These are phyloP conservation scores for Wickerhamomyces subpelliculosus DNA, from an alignment of 805 yeast genomes.

Conservation along the genomic window DNA sequence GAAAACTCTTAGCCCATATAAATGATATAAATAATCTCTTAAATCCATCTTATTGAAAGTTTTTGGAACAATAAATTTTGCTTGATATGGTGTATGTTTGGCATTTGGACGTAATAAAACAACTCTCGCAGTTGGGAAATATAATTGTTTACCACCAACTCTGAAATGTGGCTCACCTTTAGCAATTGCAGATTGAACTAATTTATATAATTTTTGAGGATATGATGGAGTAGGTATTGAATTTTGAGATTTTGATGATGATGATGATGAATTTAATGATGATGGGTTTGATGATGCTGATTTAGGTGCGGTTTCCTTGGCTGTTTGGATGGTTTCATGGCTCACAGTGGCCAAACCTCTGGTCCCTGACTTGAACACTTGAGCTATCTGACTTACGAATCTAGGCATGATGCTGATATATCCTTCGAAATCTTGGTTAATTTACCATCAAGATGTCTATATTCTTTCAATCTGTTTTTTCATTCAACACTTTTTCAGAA, in stretches of 20 bases:
- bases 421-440: no score
- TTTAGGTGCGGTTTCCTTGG: neutral
- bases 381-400: no score
- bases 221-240: conserved; percentile 13
- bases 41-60: conserved; percentile 90
- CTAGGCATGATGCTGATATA: no score
- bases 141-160: conserved; percentile 69
- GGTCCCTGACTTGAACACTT: no score
- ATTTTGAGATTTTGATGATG: conserved; percentile 14
- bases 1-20: conserved; percentile 86
- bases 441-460: no score
- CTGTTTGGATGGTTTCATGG: no score
- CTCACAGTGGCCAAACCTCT: no score
- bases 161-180: conserved; percentile 72
- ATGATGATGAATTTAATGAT: conserved; percentile 5
- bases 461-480: no score
- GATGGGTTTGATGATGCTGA: neutral
- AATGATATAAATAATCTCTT: conserved; percentile 85
- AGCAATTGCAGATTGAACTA: conserved; percentile 40
- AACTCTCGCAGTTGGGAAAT: conserved; percentile 81
- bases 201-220: conserved; percentile 19
- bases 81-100: conserved; percentile 96
- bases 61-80: conserved; percentile 90
- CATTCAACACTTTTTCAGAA: no score
- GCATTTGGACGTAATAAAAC: conserved; percentile 85